These are phyloP conservation scores for Phytopythium aichiense DNA, from an alignment of 352 stramenopile species.

Conservation along the genomic window DNA sequence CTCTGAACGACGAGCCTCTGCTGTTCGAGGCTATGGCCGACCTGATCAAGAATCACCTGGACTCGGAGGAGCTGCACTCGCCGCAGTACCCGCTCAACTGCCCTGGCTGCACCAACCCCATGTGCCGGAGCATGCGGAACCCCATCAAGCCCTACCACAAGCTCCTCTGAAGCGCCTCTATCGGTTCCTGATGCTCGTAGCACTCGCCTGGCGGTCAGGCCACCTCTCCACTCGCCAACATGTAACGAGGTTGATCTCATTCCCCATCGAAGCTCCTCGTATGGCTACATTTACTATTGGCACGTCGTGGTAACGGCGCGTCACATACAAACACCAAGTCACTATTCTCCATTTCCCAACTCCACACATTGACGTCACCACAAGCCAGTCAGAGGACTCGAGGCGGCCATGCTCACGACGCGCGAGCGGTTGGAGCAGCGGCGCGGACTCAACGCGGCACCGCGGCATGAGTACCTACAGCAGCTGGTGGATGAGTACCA, in stretches of 20 bases:
- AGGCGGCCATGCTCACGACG: slow-evolving; percentile 52
- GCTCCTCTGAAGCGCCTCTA: slow-evolving; percentile 11
- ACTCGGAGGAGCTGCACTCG: slow-evolving; percentile 67
- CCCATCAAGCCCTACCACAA: slow-evolving; percentile 75
- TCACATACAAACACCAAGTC: slow-evolving; percentile 1
- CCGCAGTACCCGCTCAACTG: slow-evolving; percentile 85
- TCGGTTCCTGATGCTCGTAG: not conserved
- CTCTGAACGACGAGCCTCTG: slow-evolving; percentile 93
- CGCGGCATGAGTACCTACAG: slow-evolving; percentile 74
- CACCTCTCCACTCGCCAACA: not conserved
- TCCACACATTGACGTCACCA: too few species aligned
- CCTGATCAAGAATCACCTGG: slow-evolving; percentile 94
- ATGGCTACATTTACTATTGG: slow-evolving; percentile 7
- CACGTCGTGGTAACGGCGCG: not conserved
- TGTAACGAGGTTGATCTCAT: not conserved
- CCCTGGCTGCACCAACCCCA: slow-evolving; percentile 73
- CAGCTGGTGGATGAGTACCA: slow-evolving; percentile 75
- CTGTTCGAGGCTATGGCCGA: slow-evolving; percentile 97
- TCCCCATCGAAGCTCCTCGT: not conserved
- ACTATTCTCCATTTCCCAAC: not conserved
- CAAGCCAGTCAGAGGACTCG: not conserved
- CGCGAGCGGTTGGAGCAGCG: slow-evolving; percentile 49
- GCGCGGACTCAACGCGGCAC: slow-evolving; percentile 59
- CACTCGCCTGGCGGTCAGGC: not conserved
- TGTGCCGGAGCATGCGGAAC: slow-evolving; percentile 83